These are phyloP conservation scores for Penicillium samsonianum DNA, from an alignment of 495 filamentous ascomycete species.

Conservation along the genomic window DNA sequence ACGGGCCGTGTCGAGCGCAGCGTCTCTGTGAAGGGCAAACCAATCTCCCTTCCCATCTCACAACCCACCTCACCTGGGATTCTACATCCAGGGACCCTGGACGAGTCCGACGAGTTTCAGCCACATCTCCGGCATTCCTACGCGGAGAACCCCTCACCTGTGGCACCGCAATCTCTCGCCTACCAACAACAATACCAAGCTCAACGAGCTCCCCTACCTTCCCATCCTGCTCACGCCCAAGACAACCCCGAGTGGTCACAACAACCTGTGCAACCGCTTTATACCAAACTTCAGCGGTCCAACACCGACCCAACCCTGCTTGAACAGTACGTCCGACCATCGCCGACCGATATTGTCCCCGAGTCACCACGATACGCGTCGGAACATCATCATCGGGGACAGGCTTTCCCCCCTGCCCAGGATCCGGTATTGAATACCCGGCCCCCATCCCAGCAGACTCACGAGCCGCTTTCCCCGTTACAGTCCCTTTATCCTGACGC, in stretches of 20 bases:
- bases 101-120: constrained; percentile 28
- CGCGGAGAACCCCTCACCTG: constrained; percentile 19
- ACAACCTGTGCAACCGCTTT: constrained; percentile 8
- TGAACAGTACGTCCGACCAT: constrained; percentile 52
- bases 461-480: constrained; percentile 42
- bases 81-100: constrained; percentile 17
- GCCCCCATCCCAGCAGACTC: constrained; percentile 64
- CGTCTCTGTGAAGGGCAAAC: constrained; percentile 24
- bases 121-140: constrained; percentile 14
- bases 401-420: constrained; percentile 16
- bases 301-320: constrained; percentile 33
- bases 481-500: constrained; percentile 29
- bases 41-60: constrained; percentile 26
- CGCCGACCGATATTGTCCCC: constrained; percentile 34
- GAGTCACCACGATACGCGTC: constrained; percentile 28
- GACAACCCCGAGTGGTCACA: constrained; percentile 20
- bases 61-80: constrained; percentile 29
- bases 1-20: constrained; percentile 26
- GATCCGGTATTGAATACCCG: constrained; percentile 32
- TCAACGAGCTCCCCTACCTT: constrained; percentile 15
- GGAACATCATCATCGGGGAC: constrained; percentile 16
- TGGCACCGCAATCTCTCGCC: constrained; percentile 12
- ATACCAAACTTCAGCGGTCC: constrained; percentile 30
- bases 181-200: constrained; percentile 22
- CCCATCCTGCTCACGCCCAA: constrained; percentile 13